Percentiles rank a stretch among this genome's conserved stretches.
Evolutionary conservation across 345 rosid genomes (phyloP).

Genomic region (Citrus reticulata): DNA sequence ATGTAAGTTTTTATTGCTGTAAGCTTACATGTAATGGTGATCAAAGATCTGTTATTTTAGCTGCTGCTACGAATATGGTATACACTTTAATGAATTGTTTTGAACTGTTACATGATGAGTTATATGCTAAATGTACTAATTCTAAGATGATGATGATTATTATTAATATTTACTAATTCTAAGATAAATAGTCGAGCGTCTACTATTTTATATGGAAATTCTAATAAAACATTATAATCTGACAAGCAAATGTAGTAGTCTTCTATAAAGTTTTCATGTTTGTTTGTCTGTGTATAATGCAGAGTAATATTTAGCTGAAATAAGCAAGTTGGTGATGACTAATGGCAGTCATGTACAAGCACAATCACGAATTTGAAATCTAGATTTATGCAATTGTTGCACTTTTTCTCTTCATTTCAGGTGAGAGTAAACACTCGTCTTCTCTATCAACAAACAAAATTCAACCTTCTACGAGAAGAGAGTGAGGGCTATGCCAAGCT

Average conservation of each 20-base stretch:
- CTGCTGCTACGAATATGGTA: not conserved
- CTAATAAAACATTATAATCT: not conserved
- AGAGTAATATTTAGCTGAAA: not conserved
- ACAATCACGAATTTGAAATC: conserved; percentile 3
- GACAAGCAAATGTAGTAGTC: not conserved
- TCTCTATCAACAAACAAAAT: conserved; percentile 97
- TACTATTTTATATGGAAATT: not conserved
- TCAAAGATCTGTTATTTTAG: not conserved
- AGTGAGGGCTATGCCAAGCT: conserved; percentile 99
- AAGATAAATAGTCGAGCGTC: not conserved
- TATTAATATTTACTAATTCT: no score
- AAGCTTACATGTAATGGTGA: not conserved
- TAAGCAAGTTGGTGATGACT: not conserved
- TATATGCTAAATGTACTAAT: not conserved
- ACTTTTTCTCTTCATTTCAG: conserved; percentile 41
- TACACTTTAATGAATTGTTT: not conserved
- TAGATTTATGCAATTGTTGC: not conserved
- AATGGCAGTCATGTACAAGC: not conserved
- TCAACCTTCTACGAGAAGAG: conserved; percentile 97
- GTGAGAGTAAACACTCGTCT: conserved; percentile 98
- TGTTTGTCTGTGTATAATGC: not conserved
- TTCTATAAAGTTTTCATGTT: not conserved
- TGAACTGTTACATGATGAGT: not conserved
- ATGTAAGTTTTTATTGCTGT: not conserved
- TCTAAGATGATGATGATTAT: not conserved